Conservation (phyloP, 2,329 filamentous ascomycete species). For the Emydomyces testavorans region DNA sequence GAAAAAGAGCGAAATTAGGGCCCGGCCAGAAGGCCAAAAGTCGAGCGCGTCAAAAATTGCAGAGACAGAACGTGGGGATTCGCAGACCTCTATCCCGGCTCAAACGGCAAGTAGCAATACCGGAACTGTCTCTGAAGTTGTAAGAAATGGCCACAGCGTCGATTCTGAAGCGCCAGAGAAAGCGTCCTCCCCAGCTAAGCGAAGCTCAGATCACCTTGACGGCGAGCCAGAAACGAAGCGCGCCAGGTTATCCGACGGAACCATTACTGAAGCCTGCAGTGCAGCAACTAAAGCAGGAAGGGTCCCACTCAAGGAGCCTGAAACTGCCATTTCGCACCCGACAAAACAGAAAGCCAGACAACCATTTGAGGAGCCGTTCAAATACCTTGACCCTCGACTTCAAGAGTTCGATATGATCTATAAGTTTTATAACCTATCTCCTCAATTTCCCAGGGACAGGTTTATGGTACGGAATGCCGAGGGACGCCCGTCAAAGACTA, state of each 20-base stretch:
- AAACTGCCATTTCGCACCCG: slow-evolving; percentile 15
- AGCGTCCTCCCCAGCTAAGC: slow-evolving; percentile 22
- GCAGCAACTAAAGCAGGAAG: slow-evolving; percentile 11
- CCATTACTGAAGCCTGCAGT: slow-evolving; percentile 21
- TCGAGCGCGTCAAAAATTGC: slow-evolving; percentile 24
- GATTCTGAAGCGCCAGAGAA: not conserved
- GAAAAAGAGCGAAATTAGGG: slow-evolving; percentile 77
- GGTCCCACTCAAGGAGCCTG: slow-evolving; percentile 25
- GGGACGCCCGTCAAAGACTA: slow-evolving; percentile 79
- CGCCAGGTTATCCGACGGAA: slow-evolving; percentile 31
- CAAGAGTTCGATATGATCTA: slow-evolving; percentile 66
- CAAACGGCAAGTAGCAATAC: slow-evolving; percentile 23
- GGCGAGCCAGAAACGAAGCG: slow-evolving; percentile 28
- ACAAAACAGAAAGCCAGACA: slow-evolving; percentile 33
- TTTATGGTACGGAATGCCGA: slow-evolving; percentile 94
- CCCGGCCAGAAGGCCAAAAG: slow-evolving; percentile 52
- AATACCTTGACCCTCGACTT: slow-evolving; percentile 67
- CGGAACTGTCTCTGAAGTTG: not conserved
- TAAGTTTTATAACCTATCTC: slow-evolving; percentile 71
- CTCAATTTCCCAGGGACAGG: slow-evolving; percentile 74
- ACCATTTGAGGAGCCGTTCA: slow-evolving; percentile 81
- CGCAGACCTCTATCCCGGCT: not conserved
- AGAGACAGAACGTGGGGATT: slow-evolving; percentile 8
- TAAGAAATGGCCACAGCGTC: not conserved
- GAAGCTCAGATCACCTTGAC: slow-evolving; percentile 24